Evolutionary conservation across 176 grass and related monocot species (phyloP), one percentile per base, ranked within the genome.

Genomic region (Carex pumila): DNA sequence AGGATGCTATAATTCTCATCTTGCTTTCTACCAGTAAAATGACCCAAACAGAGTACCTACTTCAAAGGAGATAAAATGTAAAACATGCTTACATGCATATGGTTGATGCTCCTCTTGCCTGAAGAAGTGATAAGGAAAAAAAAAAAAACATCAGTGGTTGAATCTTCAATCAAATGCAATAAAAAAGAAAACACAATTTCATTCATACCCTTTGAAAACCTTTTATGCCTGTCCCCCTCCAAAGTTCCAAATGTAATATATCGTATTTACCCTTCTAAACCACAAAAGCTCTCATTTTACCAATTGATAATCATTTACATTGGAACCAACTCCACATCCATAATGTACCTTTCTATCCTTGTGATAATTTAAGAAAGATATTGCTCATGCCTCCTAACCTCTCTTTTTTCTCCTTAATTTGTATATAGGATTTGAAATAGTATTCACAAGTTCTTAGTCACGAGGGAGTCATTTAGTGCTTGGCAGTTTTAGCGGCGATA

Each of bases 81-180:
- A 62, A 65, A 75, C 13, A 78, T 34, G 7, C 73, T 78, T 68
- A 83, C 81, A 83, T 83, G 81, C 36, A 83, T 30, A 83, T 52
- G 58, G 41, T 10, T 25, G 81, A 83, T 64, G 61, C 22, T 83
- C 78, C 19, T 39, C 43, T 68, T 68, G 61, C 61, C 81, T 83
- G 45, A 36, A 83, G 55, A 64, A 45, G 34, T 4, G 31, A 6
- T 1, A 25, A 21, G 45, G n/a, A 37, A 61, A 31, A n/a, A 29
- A 31, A n/a, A 29, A 70, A 18, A 71, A 6, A 47, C 61, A 68
- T 65, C 19, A 83, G 14, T 54, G 41, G 45, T 50, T 83, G 39
- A 68, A 8, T 57, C 19, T 9, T 64, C 41, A 43, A 41, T 81
- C 6, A 63, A 79, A 62, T 25, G 52, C 37, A 80, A 80, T 59